Evolutionary conservation across 2,329 filamentous ascomycete species (phyloP), one percentile per base, ranked within the genome.

Genomic region (Ophiognomonia clavigignenti-juglandacearum): DNA sequence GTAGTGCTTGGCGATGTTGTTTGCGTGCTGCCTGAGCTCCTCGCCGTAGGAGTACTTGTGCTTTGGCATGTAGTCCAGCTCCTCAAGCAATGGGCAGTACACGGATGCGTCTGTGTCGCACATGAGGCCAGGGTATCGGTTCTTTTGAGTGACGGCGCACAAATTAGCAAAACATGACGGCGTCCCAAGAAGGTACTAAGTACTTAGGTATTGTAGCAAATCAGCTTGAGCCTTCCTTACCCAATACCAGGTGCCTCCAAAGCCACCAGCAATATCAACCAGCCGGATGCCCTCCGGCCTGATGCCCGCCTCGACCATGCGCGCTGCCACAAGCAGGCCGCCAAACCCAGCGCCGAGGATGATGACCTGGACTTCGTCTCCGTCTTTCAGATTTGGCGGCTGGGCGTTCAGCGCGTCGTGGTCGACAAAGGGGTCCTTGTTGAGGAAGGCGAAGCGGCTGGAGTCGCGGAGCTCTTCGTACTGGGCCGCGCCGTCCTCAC

Each of bases 41-140:
- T 57, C 43, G 3, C 62, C 68, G 0, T 61, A 38, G 0, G 59
- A 57, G 39, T 70, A 70, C 36, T 63, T 67, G 36, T 75, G 65
- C 14, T 65, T 73, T 0, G 80, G 81, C 58, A 82, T 71, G 55
- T 80, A 82, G 0, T 72, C 73, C 2, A 69, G 80, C 59, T 83
- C 78, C 50, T 83, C 79, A 2, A 83, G 67, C 11, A 81, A 60
- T 4, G 79, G 78, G 61, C 83, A 61, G 55, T 83, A 84, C n/a
- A 71, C 66, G 54, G 77, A 81, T 43, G 70, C 69, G 59, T 85
- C 80, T 3, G 80, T 63, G 54, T 85, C 80, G 56, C 79, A 83
- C 53, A 68, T 66, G 7, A 74, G 57, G 0, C 71, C 73, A 0
- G 73, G 72, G 47, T 74, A 77, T 0, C 71, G 61, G 50, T 75